A percentile compares a stretch with the other conserved stretches of the same genome.
Evolutionary conservation across 2,329 filamentous ascomycete species (phyloP).

Genomic region (Tolypocladium sp.): DNA sequence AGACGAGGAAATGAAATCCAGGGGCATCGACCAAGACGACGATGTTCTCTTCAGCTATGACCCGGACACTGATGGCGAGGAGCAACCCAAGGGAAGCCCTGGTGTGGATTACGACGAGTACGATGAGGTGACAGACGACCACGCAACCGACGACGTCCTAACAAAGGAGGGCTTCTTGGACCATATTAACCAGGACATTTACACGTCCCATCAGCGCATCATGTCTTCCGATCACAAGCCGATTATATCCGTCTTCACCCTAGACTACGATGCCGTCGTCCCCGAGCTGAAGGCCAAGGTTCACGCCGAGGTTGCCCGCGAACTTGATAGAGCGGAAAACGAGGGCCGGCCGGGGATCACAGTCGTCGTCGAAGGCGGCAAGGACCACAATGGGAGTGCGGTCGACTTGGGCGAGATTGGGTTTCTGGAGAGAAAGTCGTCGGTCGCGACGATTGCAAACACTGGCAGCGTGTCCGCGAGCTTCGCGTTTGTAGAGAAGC

Average conservation of each 20-base stretch:
- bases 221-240: constrained; percentile 95
- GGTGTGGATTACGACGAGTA: constrained; percentile 53
- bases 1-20: constrained; percentile 78
- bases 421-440: constrained; percentile 56
- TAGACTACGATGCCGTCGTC: constrained; percentile 81
- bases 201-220: constrained; percentile 81
- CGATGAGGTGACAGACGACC: constrained; percentile 35
- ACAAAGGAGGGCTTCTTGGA: constrained; percentile 51
- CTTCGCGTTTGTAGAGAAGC: constrained; percentile 71
- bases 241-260: constrained; percentile 68
- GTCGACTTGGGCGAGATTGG: constrained; percentile 72
- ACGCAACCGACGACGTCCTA: constrained; percentile 34
- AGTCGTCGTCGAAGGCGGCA: constrained; percentile 60
- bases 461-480: constrained; percentile 75
- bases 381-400: constrained; percentile 37
- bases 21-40: constrained; percentile 69
- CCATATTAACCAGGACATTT: constrained; percentile 51
- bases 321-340: constrained; percentile 86
- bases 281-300: constrained; percentile 76
- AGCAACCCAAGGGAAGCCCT: constrained; percentile 17
- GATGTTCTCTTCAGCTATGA: constrained; percentile 90
- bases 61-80: constrained; percentile 62
- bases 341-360: constrained; percentile 77
- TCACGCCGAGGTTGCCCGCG: constrained; percentile 76
- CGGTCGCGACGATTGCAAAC: constrained; percentile 78